A percentile compares a stretch with the other conserved stretches of the same genome.
Evolutionary conservation across 768 basidiomycete species (phyloP).

Genomic region (Cyathus striatus): DNA sequence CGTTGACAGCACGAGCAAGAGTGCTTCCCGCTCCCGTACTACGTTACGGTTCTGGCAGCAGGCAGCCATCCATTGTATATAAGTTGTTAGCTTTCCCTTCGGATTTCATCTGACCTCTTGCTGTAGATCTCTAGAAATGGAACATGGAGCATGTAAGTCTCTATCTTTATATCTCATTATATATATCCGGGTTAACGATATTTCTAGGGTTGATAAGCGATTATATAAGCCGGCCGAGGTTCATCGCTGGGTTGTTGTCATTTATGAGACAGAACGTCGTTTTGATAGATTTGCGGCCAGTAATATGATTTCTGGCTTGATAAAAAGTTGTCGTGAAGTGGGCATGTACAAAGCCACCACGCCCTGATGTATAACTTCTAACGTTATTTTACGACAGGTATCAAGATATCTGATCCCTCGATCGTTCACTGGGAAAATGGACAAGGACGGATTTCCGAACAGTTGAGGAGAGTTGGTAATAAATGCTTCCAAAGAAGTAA

Average conservation of each 20-base stretch:
- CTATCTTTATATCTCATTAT: slow-evolving; percentile 25
- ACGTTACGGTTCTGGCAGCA: slow-evolving; percentile 52
- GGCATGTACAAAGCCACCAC: slow-evolving; percentile 34
- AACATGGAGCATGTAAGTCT: slow-evolving; percentile 58
- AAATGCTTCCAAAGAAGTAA: slow-evolving; percentile 31
- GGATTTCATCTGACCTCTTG: slow-evolving; percentile 2
- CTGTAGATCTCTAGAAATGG: slow-evolving; percentile 54
- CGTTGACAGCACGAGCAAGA: slow-evolving; percentile 49
- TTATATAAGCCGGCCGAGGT: slow-evolving; percentile 54
- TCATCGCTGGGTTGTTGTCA: slow-evolving; percentile 55
- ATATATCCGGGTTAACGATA: slow-evolving; percentile 36
- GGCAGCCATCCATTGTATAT: slow-evolving; percentile 48
- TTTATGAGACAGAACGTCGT: slow-evolving; percentile 55
- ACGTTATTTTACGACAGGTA: slow-evolving; percentile 47
- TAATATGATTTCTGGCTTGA: slow-evolving; percentile 50
- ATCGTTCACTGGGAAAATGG: slow-evolving; percentile 52
- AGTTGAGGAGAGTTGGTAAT: slow-evolving; percentile 46
- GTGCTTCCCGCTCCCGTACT: slow-evolving; percentile 56
- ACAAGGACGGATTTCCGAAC: slow-evolving; percentile 48
- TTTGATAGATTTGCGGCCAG: slow-evolving; percentile 40
- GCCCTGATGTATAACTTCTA: slow-evolving; percentile 32
- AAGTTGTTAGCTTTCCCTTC: background rate
- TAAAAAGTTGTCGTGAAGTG: slow-evolving; percentile 42
- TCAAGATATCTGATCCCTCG: slow-evolving; percentile 45
- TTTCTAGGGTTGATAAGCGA: slow-evolving; percentile 60